phyloP scores from a whole-genome alignment of 257 asterid genomes.

The Solanum clarkiae region DNA sequence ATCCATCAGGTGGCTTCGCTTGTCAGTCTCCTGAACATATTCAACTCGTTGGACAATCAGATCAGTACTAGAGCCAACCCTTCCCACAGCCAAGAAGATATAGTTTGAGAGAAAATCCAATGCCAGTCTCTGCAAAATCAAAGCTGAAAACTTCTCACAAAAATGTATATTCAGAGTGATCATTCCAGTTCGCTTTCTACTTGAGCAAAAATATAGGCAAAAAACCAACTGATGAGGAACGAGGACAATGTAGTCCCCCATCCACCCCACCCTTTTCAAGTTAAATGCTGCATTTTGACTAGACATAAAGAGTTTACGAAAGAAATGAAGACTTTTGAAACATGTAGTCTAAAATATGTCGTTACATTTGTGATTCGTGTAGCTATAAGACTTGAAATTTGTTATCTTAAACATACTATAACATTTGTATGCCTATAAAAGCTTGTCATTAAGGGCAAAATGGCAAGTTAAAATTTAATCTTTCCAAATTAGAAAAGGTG shows the following conservation, averaged over 20 bases:
- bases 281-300: background rate
- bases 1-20: constrained; percentile 96
- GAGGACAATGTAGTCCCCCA: background rate
- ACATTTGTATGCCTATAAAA: background rate
- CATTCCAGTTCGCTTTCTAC: background rate
- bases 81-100: constrained; percentile 87
- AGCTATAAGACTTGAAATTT: background rate
- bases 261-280: background rate
- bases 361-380: background rate
- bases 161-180: background rate
- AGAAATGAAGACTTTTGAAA: background rate
- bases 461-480: background rate
- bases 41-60: constrained; percentile 94
- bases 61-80: constrained; percentile 98
- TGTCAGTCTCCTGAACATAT: constrained; percentile 85
- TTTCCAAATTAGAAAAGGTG: background rate
- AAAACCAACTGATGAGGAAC: background rate
- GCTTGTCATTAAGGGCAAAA: background rate
- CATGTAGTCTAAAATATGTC: background rate
- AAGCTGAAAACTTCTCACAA: constrained; percentile 10
- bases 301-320: background rate
- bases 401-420: background rate
- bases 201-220: background rate
- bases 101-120: constrained; percentile 71
- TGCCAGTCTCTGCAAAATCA: constrained; percentile 69